Conservation (phyloP, 2,329 filamentous ascomycete genomes). For the Sarocladium oryzae region DNA sequence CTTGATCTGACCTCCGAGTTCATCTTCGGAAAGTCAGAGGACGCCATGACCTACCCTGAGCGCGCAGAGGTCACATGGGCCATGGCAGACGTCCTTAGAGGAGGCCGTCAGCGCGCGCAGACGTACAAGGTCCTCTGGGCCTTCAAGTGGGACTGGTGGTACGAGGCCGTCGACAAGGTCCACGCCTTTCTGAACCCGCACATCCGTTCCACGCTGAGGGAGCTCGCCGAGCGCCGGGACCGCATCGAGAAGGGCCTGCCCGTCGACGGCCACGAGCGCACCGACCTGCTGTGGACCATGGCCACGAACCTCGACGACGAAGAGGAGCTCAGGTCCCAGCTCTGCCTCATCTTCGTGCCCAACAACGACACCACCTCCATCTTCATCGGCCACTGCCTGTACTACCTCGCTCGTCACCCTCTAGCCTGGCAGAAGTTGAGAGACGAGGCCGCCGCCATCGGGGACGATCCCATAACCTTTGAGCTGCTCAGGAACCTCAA, state of each 20-base stretch:
- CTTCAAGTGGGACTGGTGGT: conserved; percentile 16
- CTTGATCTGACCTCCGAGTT: conserved; percentile 15
- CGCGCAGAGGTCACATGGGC: conserved; percentile 14
- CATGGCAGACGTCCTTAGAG: conserved; percentile 14
- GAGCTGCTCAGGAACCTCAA: conserved; percentile 9
- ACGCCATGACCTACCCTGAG: conserved; percentile 13
- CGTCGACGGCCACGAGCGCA: conserved; percentile 13
- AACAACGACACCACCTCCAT: conserved; percentile 15
- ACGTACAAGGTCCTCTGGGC: conserved; percentile 15
- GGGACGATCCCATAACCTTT: conserved; percentile 15
- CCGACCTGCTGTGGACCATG: conserved; percentile 15
- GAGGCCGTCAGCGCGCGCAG: conserved; percentile 13
- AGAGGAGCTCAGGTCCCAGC: conserved; percentile 11
- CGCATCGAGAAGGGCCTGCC: conserved; percentile 13
- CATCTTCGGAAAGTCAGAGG: conserved; percentile 14
- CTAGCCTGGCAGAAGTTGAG: conserved; percentile 14
- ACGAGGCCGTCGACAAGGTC: conserved; percentile 13
- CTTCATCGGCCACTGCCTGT: conserved; percentile 14
- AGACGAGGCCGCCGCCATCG: conserved; percentile 10
- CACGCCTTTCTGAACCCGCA: conserved; percentile 14
- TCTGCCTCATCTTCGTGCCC: conserved; percentile 15
- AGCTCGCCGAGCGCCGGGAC: conserved; percentile 14
- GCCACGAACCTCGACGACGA: conserved; percentile 11
- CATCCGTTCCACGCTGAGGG: conserved; percentile 13
- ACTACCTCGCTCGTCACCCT: conserved; percentile 12